Percentiles rank a stretch among this genome's conserved stretches.
These are phyloP conservation scores for Endothia cerciana DNA, from an alignment of 2,329 filamentous ascomycete genomes.

Conservation along the genomic window DNA sequence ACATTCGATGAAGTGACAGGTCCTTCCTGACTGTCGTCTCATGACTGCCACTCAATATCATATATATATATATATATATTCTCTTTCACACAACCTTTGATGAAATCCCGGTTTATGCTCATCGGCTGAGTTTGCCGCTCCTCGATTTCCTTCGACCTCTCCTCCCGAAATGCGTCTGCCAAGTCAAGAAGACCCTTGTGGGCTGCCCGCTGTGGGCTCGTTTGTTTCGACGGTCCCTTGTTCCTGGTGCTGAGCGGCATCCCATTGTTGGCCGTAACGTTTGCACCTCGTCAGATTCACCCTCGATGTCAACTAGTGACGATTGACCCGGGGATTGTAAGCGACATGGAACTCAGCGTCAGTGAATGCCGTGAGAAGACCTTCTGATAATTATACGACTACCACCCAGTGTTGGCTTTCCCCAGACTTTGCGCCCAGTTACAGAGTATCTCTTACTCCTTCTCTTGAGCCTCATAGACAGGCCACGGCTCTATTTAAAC, in stretches of 20 bases:
- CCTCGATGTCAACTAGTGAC: slow-evolving; percentile 9
- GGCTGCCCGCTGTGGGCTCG: slow-evolving; percentile 4
- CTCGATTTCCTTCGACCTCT: slow-evolving; percentile 8
- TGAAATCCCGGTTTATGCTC: slow-evolving; percentile 12
- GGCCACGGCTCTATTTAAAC: neutral
- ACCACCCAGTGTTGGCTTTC: neutral
- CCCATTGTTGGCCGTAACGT: slow-evolving; percentile 9
- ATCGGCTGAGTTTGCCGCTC: slow-evolving; percentile 17
- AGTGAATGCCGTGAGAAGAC: slow-evolving; percentile 2
- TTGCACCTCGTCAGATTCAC: slow-evolving; percentile 3
- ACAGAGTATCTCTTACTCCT: neutral
- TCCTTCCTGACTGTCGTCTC: slow-evolving; percentile 17
- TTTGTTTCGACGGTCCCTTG: slow-evolving; percentile 11
- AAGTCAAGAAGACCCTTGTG: slow-evolving; percentile 6
- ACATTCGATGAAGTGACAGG: slow-evolving; percentile 6
- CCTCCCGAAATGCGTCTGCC: slow-evolving; percentile 17
- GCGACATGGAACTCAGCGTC: neutral
- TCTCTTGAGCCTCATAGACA: slow-evolving; percentile 4
- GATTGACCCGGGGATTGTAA: slow-evolving; percentile 1
- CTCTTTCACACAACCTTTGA: slow-evolving; percentile 10
- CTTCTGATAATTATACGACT: slow-evolving; percentile 14
- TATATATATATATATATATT: too few relatives aligned
- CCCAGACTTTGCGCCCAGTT: neutral
- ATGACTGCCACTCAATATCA: slow-evolving; percentile 12
- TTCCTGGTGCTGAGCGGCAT: slow-evolving; percentile 8